These are phyloP conservation scores for Eimeria necatrix DNA, from an alignment of 169 alveolate genomes.

Conservation along the genomic window DNA sequence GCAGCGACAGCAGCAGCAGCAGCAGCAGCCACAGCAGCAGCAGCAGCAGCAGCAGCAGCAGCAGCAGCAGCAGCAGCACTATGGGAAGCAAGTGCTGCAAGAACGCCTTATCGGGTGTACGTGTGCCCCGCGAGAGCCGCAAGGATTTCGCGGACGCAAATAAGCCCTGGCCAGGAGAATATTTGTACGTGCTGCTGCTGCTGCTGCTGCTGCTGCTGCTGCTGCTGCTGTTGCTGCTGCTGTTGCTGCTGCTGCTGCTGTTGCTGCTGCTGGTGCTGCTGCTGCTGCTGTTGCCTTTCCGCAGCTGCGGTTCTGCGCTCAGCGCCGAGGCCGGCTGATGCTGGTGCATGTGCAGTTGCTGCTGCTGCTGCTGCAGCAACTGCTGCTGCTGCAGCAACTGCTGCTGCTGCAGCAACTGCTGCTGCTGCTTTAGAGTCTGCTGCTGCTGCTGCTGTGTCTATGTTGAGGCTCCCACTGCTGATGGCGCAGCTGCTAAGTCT, in stretches of 20 bases:
- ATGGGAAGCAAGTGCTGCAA: not conserved
- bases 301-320: not conserved
- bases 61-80: not conserved
- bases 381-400: no score
- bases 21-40: not conserved
- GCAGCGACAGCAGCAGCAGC: no score
- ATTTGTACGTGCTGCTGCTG: not conserved
- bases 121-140: not conserved
- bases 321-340: not conserved
- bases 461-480: no score
- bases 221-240: not conserved
- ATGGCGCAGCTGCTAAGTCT: no score
- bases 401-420: no score
- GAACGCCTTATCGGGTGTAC: not conserved
- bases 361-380: no score
- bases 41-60: not conserved
- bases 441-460: no score
- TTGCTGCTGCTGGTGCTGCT: not conserved
- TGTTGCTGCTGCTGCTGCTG: not conserved
- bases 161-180: not conserved
- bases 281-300: not conserved
- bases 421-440: no score
- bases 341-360: no score
- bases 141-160: not conserved
- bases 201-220: not conserved